Evolutionary conservation across 2,329 filamentous ascomycete species (phyloP), one percentile per base, ranked within the genome.

Genomic region (Pyrenophora graminea): DNA sequence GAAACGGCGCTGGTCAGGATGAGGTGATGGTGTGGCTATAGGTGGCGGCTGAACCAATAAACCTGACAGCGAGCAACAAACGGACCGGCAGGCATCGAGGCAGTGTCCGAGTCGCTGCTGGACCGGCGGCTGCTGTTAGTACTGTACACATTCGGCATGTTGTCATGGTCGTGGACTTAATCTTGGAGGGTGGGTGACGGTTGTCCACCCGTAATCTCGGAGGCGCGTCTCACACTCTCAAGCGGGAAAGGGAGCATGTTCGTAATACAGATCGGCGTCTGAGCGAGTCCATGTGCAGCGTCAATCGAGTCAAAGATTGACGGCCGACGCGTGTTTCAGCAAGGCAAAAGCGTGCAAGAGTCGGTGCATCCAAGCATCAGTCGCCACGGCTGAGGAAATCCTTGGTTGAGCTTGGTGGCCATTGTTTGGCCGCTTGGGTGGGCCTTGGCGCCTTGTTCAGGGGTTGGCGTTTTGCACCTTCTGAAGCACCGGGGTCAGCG

Each of bases 331-430:
- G 55, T 49, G 55, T 57, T 54, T 49, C 51, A 54, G 39, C 39
- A 25, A 10, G n/a, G 13, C 36, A 30, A 15, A 31, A 10, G 9
- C 17, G 10, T 23, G 21, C 21, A 25, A 25, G 30, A 18, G 33
- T 32, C 48, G 30, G 50, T 48, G 31, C 31, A 48, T 53, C 54
- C 51, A 57, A 55, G 58, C 56, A 51, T 46, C 46, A 30, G 37
- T 49, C 46, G 45, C 39, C 52, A 51, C 42, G 51, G 46, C 53
- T 41, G 42, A 40, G 39, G 21, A 38, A 19, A 13, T 38, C 18
- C 43, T 46, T 46, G 49, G 39, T 36, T 30, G 40, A 39, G 41
- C 42, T 51, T 47, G 39, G 27, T 7, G 12, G 38, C 31, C 32
- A 7, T 7, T 7, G 31, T 31, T 44, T 17, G 41, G 10, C 31